phyloP scores from a whole-genome alignment of 352 stramenopile genomes.

The Hyaloperonospora brassicae region DNA sequence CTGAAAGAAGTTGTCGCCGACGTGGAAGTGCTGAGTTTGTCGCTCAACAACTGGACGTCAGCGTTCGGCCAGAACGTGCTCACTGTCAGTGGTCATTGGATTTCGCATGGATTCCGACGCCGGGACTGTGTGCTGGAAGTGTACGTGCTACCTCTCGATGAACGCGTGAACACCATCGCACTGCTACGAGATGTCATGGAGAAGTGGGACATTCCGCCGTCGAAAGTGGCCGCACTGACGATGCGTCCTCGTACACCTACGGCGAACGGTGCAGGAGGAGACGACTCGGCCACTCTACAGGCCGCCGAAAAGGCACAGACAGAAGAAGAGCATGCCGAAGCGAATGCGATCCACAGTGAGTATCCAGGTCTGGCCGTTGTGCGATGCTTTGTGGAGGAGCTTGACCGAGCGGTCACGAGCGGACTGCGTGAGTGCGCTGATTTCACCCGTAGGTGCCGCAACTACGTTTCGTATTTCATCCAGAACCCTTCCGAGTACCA shows the following conservation, averaged over 20 bases:
- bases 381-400: slow-evolving; percentile 58
- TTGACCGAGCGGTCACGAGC: slow-evolving; percentile 46
- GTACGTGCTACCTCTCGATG: slow-evolving; percentile 66
- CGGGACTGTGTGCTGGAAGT: slow-evolving; percentile 73
- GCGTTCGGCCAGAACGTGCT: slow-evolving; percentile 72
- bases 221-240: slow-evolving; percentile 62
- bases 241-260: slow-evolving; percentile 43
- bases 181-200: slow-evolving; percentile 73
- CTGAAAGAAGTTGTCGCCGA: slow-evolving; percentile 71
- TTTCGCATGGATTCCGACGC: slow-evolving; percentile 61
- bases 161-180: slow-evolving; percentile 70
- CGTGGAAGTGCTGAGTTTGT: slow-evolving; percentile 65
- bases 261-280: slow-evolving; percentile 7
- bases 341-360: slow-evolving; percentile 49
- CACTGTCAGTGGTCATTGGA: slow-evolving; percentile 74
- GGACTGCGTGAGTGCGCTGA: slow-evolving; percentile 52
- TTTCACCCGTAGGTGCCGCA: slow-evolving; percentile 54
- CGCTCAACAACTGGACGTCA: slow-evolving; percentile 76
- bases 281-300: slow-evolving; percentile 22
- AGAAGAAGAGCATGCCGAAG: slow-evolving; percentile 21
- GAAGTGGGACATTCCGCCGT: slow-evolving; percentile 70
- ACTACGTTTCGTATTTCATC: slow-evolving; percentile 80
- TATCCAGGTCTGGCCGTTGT: slow-evolving; percentile 57
- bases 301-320: slow-evolving; percentile 15
- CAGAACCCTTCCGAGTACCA: slow-evolving; percentile 80